Evolutionary conservation across 2,329 filamentous ascomycete genomes (phyloP).

Genomic region (Tolypocladium amazonense): DNA sequence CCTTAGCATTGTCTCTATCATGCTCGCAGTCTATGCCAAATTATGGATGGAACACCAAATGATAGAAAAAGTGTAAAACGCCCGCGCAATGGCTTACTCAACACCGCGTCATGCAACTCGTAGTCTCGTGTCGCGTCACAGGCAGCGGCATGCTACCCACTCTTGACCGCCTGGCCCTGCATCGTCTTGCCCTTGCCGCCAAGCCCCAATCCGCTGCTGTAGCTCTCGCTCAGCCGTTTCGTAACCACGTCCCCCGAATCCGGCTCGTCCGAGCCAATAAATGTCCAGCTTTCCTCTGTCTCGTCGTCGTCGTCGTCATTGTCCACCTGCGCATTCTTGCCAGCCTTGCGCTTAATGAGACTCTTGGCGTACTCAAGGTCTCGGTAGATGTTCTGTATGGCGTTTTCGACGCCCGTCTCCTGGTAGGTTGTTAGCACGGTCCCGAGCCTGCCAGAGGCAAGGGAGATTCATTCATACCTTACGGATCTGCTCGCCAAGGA

Average conservation of each 20-base stretch:
- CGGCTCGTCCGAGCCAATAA: constrained; percentile 53
- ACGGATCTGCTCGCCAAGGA: constrained; percentile 79
- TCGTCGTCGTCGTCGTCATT: constrained; percentile 39
- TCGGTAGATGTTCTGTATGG: constrained; percentile 87
- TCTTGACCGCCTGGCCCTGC: constrained; percentile 10
- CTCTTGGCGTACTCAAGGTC: constrained; percentile 88
- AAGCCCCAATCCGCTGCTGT: constrained; percentile 10
- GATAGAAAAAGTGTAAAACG: not conserved
- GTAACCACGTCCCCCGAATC: constrained; percentile 33
- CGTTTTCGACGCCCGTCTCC: constrained; percentile 84
- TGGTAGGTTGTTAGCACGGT: constrained; percentile 27
- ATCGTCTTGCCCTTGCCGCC: constrained; percentile 9
- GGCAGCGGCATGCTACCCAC: not conserved
- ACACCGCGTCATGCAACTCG: not conserved
- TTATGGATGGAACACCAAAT: not conserved
- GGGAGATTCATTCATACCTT: constrained; percentile 57
- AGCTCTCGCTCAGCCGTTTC: constrained; percentile 27
- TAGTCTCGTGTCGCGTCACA: not conserved
- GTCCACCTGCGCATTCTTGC: constrained; percentile 33
- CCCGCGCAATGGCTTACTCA: not conserved
- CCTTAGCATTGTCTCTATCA: not conserved
- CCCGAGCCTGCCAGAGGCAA: not conserved
- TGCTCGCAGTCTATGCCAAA: not conserved
- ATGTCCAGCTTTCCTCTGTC: constrained; percentile 81
- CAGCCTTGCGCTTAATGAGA: constrained; percentile 58